Conservation (phyloP, 2,329 filamentous ascomycete species). For the Emmonsia crescens region DNA sequence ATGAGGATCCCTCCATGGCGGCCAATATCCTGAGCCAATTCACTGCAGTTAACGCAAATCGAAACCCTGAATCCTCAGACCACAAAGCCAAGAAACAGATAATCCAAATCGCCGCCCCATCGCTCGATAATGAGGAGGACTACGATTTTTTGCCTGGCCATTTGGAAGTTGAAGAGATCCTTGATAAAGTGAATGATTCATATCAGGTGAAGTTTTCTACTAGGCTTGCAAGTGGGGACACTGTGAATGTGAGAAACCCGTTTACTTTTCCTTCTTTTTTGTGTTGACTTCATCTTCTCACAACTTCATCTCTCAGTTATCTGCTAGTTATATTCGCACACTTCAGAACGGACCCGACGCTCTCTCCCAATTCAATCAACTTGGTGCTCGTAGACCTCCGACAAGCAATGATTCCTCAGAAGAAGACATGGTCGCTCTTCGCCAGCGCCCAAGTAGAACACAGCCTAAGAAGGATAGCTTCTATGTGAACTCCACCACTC, state of each 20-base stretch:
- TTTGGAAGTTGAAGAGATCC: slow-evolving; percentile 9
- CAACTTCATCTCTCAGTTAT: neutral
- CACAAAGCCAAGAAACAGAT: neutral
- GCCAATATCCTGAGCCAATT: slow-evolving; percentile 12
- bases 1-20: neutral
- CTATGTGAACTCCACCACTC: slow-evolving; percentile 10
- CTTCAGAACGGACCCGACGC: neutral
- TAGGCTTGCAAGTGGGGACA: slow-evolving; percentile 10
- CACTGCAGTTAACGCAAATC: slow-evolving; percentile 6
- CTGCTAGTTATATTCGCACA: neutral
- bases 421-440: neutral
- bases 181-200: slow-evolving; percentile 4
- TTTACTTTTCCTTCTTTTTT: neutral
- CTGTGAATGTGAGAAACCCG: slow-evolving; percentile 8
- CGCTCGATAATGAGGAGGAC: slow-evolving; percentile 14
- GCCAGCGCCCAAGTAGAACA: neutral
- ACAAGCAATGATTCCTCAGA: neutral
- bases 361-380: neutral
- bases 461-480: slow-evolving; percentile 4
- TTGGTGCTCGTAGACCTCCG: neutral
- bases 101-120: slow-evolving; percentile 7
- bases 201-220: slow-evolving; percentile 6
- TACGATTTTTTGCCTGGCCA: slow-evolving; percentile 11
- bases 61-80: neutral
- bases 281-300: neutral